Evolutionary conservation across 495 filamentous ascomycete species (phyloP).

Genomic region (Lepidopterella palustris): DNA sequence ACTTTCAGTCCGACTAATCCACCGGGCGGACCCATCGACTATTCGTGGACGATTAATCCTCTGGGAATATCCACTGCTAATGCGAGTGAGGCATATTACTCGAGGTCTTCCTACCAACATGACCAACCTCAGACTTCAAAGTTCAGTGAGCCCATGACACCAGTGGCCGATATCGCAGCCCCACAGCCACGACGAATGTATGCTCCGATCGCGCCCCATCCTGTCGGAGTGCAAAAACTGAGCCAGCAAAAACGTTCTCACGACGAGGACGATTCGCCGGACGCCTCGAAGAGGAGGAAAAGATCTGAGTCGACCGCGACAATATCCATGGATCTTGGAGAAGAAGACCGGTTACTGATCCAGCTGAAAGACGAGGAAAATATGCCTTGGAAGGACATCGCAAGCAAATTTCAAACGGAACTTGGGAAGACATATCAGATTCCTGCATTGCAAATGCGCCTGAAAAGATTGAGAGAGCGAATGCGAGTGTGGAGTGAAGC

Average conservation of each 20-base stretch:
- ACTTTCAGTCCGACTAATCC: constrained; percentile 31
- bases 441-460: constrained; percentile 67
- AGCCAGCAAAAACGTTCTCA: constrained; percentile 28
- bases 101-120: constrained; percentile 14
- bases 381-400: constrained; percentile 64
- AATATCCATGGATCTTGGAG: constrained; percentile 39
- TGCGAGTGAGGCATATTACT: constrained; percentile 28
- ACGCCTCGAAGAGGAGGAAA: constrained; percentile 26
- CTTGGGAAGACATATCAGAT: constrained; percentile 60
- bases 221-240: constrained; percentile 17
- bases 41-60: constrained; percentile 32
- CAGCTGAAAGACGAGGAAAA: constrained; percentile 61
- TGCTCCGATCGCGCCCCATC: constrained; percentile 33
- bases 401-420: constrained; percentile 54
- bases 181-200: constrained; percentile 34
- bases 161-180: constrained; percentile 26
- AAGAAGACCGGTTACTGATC: constrained; percentile 62
- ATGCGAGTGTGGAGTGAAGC: constrained; percentile 59
- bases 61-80: constrained; percentile 32
- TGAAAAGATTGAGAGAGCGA: constrained; percentile 58
- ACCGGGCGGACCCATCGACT: constrained; percentile 19
- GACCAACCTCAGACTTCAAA: constrained; percentile 24
- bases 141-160: constrained; percentile 19
- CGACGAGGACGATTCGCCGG: constrained; percentile 30
- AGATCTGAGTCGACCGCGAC: constrained; percentile 30